Percentiles rank a stretch among this genome's conserved stretches.
Conservation (phyloP, 441 rosid genomes). For the Erodium trifolium region DNA sequence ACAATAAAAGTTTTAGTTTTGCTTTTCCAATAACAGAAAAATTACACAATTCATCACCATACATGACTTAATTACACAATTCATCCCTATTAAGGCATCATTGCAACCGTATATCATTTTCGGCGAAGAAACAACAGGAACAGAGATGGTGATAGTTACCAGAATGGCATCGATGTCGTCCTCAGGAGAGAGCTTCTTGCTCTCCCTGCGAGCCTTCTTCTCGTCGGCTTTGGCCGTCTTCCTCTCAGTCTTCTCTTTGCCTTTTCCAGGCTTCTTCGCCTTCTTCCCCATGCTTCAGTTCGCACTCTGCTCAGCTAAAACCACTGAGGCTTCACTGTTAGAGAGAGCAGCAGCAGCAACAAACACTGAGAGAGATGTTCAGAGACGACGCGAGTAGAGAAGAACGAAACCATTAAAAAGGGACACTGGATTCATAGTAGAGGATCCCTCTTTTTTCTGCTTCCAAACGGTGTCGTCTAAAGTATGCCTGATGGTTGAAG, state of each 20-base stretch:
- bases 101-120: background rate
- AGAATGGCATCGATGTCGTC: slow-evolving; percentile 93
- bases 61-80: background rate
- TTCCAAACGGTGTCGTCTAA: background rate
- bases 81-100: background rate
- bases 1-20: background rate
- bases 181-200: slow-evolving; percentile 79
- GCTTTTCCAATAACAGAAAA: too few relatives aligned
- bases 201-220: slow-evolving; percentile 73
- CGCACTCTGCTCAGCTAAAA: background rate
- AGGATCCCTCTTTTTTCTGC: background rate
- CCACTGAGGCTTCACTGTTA: background rate
- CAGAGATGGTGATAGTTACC: slow-evolving; percentile 27
- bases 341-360: background rate
- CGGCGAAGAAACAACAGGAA: background rate
- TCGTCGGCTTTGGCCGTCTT: slow-evolving; percentile 86
- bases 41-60: background rate
- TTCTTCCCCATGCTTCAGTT: slow-evolving; percentile 67
- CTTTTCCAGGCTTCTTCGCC: slow-evolving; percentile 83
- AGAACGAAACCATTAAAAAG: background rate
- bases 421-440: too few relatives aligned
- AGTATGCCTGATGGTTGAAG: background rate
- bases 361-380: background rate
- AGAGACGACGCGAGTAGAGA: background rate
- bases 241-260: slow-evolving; percentile 80